phyloP scores from a whole-genome alignment of 371 early-diverging fungal genomes.

The Syncephalastrum sp. region DNA sequence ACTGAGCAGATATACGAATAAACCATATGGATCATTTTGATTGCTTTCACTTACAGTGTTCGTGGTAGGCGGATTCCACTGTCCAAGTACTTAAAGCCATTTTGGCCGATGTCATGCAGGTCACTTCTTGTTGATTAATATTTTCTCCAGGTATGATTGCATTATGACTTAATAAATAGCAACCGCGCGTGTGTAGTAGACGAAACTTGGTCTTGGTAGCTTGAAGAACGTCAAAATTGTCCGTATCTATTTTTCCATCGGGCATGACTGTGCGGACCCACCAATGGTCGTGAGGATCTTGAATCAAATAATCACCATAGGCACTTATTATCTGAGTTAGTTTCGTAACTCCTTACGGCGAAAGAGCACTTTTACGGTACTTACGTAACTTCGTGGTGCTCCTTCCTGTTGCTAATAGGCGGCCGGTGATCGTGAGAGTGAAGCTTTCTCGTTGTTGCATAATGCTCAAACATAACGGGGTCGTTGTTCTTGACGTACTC shows the following conservation, averaged over 20 bases:
- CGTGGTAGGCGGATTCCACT: slow-evolving; percentile 45
- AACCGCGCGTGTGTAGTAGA: slow-evolving; percentile 60
- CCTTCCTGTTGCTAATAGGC: slow-evolving; percentile 25
- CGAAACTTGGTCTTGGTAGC: slow-evolving; percentile 55
- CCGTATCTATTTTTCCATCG: slow-evolving; percentile 14
- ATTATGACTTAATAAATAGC: slow-evolving; percentile 30
- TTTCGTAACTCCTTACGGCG: background rate
- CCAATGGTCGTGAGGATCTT: slow-evolving; percentile 31
- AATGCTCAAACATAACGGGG: slow-evolving; percentile 75
- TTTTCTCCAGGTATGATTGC: slow-evolving; percentile 17
- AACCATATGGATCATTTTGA: no score
- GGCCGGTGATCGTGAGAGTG: slow-evolving; percentile 86
- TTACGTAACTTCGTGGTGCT: slow-evolving; percentile 42
- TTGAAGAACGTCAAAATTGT: slow-evolving; percentile 20
- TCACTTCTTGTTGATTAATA: slow-evolving; percentile 87
- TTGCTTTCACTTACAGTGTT: slow-evolving; percentile 20
- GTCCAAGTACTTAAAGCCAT: slow-evolving; percentile 59
- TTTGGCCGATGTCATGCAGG: slow-evolving; percentile 66
- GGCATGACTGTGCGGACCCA: slow-evolving; percentile 17
- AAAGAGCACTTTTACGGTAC: slow-evolving; percentile 16
- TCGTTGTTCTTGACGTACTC: slow-evolving; percentile 62
- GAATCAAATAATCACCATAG: slow-evolving; percentile 14
- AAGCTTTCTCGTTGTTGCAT: slow-evolving; percentile 64
- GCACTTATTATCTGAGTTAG: slow-evolving; percentile 14
- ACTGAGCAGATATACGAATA: no score